Base-by-base conservation (phyloP, 106 monocot species). In the Iris macrosiphon region DNA sequence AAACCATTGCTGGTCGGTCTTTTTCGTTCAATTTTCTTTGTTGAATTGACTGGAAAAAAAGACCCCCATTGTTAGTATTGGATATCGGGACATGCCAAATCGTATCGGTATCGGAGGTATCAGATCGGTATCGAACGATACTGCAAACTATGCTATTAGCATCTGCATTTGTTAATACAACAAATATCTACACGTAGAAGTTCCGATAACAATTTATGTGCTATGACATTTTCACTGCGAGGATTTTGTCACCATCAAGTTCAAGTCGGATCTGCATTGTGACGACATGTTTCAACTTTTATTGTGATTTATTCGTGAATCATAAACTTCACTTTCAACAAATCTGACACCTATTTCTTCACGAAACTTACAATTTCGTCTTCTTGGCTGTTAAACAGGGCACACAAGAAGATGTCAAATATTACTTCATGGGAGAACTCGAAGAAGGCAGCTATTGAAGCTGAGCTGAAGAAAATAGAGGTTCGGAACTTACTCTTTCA, bases 361-460 rank as follows among this genome's bases (percentile, higher is more conserved):
- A 34, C 24, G 15, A 6, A 9, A 28, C 8, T 11, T 13, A 13
- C 24, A 17, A 12, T 24, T 24, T 35, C 49, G 6, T 49, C 4
- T 26, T 57, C 19, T 12, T 54, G 34, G 24, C 25, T 1, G 28
- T 63, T 20, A 30, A 55, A 66, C 63, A 88, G 87, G 55, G 71
- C 74, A 26, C 12, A 29, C 8, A 88, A 79, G 65, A 74, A 79
- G 74, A 9, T 66, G 47, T 71, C 78, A 24, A 27, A 68, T 29
- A 82, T 88, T 52, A 27, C 57, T 46, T 54, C 82, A n/a, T 82
- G 82, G 88, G 88, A 88, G 51, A 87, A 75, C 57, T 31, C 81
- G 49, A 75, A 79, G 65, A 78, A 78, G 46, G 81, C 81, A 31
- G 14, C 34, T 37, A 24, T 87, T 26, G 82, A 87, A 69, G 78